Evolutionary conservation across 805 yeast species (phyloP).

Genomic region (Candida odintsovae): DNA sequence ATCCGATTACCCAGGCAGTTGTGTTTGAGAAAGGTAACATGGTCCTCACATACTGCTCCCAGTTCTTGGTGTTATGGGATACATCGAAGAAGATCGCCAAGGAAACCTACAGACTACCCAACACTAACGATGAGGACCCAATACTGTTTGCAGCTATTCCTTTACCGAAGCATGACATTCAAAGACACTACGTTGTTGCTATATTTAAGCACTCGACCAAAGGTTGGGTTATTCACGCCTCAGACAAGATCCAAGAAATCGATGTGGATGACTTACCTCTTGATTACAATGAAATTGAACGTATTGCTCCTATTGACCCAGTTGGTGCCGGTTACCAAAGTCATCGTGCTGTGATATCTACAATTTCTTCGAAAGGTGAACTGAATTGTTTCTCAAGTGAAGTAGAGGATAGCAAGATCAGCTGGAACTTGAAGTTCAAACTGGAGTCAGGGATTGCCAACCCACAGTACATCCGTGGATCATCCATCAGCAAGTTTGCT

Average conservation of each 20-base stretch:
- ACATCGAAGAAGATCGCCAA: slow-evolving; percentile 32
- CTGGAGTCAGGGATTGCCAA: slow-evolving; percentile 51
- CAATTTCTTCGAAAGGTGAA: slow-evolving; percentile 48
- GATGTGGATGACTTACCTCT: slow-evolving; percentile 35
- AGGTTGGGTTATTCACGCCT: slow-evolving; percentile 35
- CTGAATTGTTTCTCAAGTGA: slow-evolving; percentile 42
- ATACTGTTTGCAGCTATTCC: slow-evolving; percentile 32
- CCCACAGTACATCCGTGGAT: slow-evolving; percentile 58
- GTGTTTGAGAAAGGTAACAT: slow-evolving; percentile 42
- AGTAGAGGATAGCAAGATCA: slow-evolving; percentile 26
- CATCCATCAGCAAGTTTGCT: slow-evolving; percentile 72
- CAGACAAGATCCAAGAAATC: slow-evolving; percentile 23
- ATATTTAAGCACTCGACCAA: slow-evolving; percentile 35
- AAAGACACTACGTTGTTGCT: slow-evolving; percentile 43
- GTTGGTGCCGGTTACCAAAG: slow-evolving; percentile 36
- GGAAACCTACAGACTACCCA: slow-evolving; percentile 14
- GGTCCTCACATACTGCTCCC: slow-evolving; percentile 40
- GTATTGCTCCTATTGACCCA: slow-evolving; percentile 62
- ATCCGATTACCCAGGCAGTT: slow-evolving; percentile 43
- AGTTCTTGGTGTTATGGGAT: slow-evolving; percentile 54
- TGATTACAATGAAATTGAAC: slow-evolving; percentile 30
- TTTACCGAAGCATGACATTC: slow-evolving; percentile 24
- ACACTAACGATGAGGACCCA: slow-evolving; percentile 13
- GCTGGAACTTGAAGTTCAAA: slow-evolving; percentile 47
- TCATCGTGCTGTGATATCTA: slow-evolving; percentile 43